Base-by-base conservation (phyloP, 2,329 filamentous ascomycete genomes). In the Ascocoryne sarcoides region DNA sequence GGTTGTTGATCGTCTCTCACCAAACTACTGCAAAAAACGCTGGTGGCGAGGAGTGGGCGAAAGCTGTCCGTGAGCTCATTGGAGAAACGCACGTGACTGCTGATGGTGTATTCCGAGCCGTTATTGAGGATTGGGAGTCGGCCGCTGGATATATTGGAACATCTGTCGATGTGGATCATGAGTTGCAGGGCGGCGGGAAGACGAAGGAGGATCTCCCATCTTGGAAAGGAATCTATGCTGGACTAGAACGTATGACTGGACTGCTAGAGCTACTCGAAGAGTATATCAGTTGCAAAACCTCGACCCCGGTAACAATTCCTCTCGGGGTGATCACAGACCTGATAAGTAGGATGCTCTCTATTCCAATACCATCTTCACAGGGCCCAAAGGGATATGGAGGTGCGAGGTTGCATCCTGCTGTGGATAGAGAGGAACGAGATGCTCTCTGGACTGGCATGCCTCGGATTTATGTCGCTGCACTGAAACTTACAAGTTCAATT, bases 51-150 rank as follows among this genome's bases (percentile, higher is more conserved):
- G 87, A 94, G 61, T 95, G 89, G 89, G 68, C 69, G 12, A 82
- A 76, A 51, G 69, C 76, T 12, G 64, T 89, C 33, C 71, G 73
- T 34, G 65, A 67, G 5, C 68, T 81, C 9, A 65, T 93, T 17
- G 69, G 70, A 28, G 71, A 76, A 28, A 71, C 79, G 12, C 88
- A 95, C 54, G 62, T 65, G 17, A 83, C 84, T 1, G 77, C 83
- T 31, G 82, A 94, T 54, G 75, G 80, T 48, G 70, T 93, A 0
- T 84, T 95, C 55, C 78, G 89, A 36, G 79, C 81, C 8, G 73
- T 95, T 0, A 64, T 83, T 9, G 89, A 95, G 59, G 82, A 85
- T 30, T 92, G 87, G 83, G 78, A 89, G 52, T 77, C 86, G 0
- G 69, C 70, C 2, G 67, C 73, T 21, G 73, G 69, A 3, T 71